phyloP scores from a whole-genome alignment of 257 asterid species.

The Voacanga thouarsii region DNA sequence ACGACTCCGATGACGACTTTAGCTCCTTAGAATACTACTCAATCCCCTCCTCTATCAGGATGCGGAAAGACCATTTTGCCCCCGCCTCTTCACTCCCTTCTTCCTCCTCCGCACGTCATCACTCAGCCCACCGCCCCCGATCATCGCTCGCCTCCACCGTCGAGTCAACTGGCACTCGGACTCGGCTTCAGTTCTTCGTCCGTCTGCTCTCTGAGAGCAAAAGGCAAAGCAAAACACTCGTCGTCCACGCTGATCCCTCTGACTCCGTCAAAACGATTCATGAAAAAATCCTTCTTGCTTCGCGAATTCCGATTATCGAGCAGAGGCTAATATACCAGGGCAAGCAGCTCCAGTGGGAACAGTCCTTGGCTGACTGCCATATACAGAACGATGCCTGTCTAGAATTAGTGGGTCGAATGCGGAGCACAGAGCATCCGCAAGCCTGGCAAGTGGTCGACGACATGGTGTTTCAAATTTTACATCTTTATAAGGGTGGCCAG shows the following conservation, averaged over 20 bases:
- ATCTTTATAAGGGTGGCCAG: conserved; percentile 31
- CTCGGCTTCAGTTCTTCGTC: conserved; percentile 71
- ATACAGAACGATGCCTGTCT: conserved; percentile 65
- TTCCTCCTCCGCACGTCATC: conserved; percentile 24
- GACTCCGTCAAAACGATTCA: conserved; percentile 60
- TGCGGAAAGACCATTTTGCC: conserved; percentile 59
- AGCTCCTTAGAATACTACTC: conserved; percentile 24
- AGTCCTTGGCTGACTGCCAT: conserved; percentile 47
- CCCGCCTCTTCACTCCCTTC: conserved; percentile 37
- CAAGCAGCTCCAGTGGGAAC: conserved; percentile 71
- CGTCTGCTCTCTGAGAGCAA: conserved; percentile 53
- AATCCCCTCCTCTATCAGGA: conserved; percentile 28
- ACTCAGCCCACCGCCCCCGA: conserved; percentile 21
- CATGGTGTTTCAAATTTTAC: conserved; percentile 40
- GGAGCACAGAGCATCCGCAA: conserved; percentile 73
- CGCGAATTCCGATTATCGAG: conserved; percentile 58
- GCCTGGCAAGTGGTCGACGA: conserved; percentile 75
- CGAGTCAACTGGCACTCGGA: conserved; percentile 11
- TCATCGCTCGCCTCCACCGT: conserved; percentile 15
- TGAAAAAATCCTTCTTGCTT: conserved; percentile 41
- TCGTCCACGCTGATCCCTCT: conserved; percentile 49
- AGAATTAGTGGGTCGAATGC: conserved; percentile 67
- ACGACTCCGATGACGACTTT: conserved; percentile 25
- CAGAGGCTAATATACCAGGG: conserved; percentile 77
- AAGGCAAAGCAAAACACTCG: conserved; percentile 53